These are phyloP conservation scores for Microdochium nivale DNA, from an alignment of 2,329 filamentous ascomycete genomes.

Conservation along the genomic window DNA sequence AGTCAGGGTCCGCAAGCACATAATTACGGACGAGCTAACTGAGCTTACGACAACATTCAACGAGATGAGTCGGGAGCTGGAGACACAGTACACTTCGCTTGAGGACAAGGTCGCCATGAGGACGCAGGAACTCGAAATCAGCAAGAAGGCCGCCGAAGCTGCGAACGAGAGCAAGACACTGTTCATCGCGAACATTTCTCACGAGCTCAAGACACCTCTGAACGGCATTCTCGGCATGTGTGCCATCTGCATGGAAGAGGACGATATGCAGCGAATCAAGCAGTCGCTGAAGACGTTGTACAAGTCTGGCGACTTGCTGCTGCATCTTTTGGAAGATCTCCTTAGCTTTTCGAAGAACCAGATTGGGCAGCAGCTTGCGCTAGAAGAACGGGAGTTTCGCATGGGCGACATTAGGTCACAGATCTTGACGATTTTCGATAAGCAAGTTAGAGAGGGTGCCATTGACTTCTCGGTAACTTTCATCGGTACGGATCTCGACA, in stretches of 20 bases:
- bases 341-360: conserved; percentile 94
- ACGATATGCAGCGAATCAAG: conserved; percentile 69
- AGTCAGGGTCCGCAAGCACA: conserved; percentile 66
- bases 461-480: conserved; percentile 70
- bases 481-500: conserved; percentile 38
- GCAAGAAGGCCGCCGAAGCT: conserved; percentile 87
- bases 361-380: conserved; percentile 71
- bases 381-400: conserved; percentile 81
- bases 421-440: conserved; percentile 78
- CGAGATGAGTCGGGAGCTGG: conserved; percentile 84
- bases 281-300: conserved; percentile 82
- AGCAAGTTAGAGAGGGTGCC: conserved; percentile 72
- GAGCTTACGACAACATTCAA: conserved; percentile 83
- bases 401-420: conserved; percentile 79
- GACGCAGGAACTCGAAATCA: conserved; percentile 77
- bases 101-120: conserved; percentile 79
- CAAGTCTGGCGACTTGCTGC: conserved; percentile 74
- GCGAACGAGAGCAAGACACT: conserved; percentile 95
- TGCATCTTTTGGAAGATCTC: conserved; percentile 82
- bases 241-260: conserved; percentile 86
- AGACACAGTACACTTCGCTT: conserved; percentile 75
- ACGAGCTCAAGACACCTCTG: conserved; percentile 83
- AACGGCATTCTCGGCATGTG: conserved; percentile 96
- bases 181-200: conserved; percentile 90
- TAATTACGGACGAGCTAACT: conserved; percentile 75